These are phyloP conservation scores for Penicillium hesseltinei DNA, from an alignment of 2,329 filamentous ascomycete species.

Conservation along the genomic window DNA sequence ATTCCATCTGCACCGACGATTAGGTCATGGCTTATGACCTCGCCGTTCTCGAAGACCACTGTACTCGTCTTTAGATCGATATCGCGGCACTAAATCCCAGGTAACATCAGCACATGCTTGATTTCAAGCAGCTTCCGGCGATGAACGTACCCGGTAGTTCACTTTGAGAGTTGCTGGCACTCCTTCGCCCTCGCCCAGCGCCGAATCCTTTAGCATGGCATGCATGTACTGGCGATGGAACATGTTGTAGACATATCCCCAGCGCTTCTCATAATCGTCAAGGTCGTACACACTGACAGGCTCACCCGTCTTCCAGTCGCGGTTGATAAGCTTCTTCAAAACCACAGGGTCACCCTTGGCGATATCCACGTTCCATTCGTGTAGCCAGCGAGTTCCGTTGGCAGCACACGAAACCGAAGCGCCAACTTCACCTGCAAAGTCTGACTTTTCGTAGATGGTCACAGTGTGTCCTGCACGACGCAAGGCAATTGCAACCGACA, in stretches of 20 bases:
- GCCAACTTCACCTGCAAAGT: constrained; percentile 67
- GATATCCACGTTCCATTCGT: constrained; percentile 66
- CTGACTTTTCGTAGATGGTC: constrained; percentile 64
- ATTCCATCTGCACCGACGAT: constrained; percentile 67
- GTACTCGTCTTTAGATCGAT: constrained; percentile 54
- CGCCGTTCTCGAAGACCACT: constrained; percentile 56
- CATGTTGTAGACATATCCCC: constrained; percentile 68
- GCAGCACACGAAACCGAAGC: constrained; percentile 67
- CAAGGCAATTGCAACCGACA: constrained; percentile 52
- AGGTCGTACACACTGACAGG: constrained; percentile 63
- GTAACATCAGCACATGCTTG: not conserved
- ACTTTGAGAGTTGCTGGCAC: constrained; percentile 54
- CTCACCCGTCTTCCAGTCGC: constrained; percentile 68
- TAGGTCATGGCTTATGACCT: constrained; percentile 54
- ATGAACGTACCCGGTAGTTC: constrained; percentile 50
- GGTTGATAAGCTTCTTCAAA: constrained; percentile 64
- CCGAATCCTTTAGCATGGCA: constrained; percentile 61
- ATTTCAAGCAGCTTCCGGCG: too few species aligned
- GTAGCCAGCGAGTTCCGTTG: constrained; percentile 67
- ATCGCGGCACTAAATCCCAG: constrained; percentile 38
- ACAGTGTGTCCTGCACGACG: constrained; percentile 55
- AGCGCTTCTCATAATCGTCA: constrained; percentile 62
- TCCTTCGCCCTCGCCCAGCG: constrained; percentile 54
- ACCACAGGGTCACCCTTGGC: constrained; percentile 64
- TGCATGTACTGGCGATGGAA: constrained; percentile 71